Evolutionary conservation across 2,329 filamentous ascomycete genomes (phyloP).

Genomic region (Hyphodiscus sp.): DNA sequence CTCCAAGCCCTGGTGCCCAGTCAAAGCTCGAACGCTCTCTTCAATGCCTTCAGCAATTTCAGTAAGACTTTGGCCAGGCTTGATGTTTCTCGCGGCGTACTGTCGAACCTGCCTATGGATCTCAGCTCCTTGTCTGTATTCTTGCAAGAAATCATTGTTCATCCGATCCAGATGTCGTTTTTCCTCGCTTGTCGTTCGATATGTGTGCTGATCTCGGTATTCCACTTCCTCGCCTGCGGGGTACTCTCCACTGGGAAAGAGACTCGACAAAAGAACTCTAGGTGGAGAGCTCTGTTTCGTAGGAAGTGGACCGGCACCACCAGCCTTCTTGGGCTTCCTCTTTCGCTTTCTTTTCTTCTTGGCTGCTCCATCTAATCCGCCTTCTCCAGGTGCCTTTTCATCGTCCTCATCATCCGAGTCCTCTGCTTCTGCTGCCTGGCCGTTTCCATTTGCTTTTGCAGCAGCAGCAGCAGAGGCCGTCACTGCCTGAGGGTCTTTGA

Average conservation of each 20-base stretch:
- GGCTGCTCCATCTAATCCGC: slow-evolving; percentile 32
- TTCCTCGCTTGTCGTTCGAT: slow-evolving; percentile 77
- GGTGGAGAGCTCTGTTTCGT: slow-evolving; percentile 74
- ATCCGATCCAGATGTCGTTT: slow-evolving; percentile 76
- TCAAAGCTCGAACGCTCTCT: slow-evolving; percentile 69
- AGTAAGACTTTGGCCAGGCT: slow-evolving; percentile 72
- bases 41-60: slow-evolving; percentile 87
- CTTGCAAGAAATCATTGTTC: slow-evolving; percentile 70
- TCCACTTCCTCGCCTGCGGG: slow-evolving; percentile 74
- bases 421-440: slow-evolving; percentile 29
- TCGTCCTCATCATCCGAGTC: slow-evolving; percentile 50
- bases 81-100: slow-evolving; percentile 74
- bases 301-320: slow-evolving; percentile 54
- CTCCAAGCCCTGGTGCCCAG: slow-evolving; percentile 68
- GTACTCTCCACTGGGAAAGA: slow-evolving; percentile 68
- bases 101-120: slow-evolving; percentile 83
- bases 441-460: slow-evolving; percentile 21
- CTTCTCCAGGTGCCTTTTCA: slow-evolving; percentile 33
- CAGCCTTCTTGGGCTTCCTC: slow-evolving; percentile 72
- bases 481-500: slow-evolving; percentile 27
- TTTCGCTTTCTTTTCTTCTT: slow-evolving; percentile 66
- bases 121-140: slow-evolving; percentile 81
- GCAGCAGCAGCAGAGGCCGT: slow-evolving; percentile 24
- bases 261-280: slow-evolving; percentile 62
- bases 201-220: slow-evolving; percentile 70